phyloP scores from a whole-genome alignment of 768 basidiomycete genomes.

The Pholiota molesta region DNA sequence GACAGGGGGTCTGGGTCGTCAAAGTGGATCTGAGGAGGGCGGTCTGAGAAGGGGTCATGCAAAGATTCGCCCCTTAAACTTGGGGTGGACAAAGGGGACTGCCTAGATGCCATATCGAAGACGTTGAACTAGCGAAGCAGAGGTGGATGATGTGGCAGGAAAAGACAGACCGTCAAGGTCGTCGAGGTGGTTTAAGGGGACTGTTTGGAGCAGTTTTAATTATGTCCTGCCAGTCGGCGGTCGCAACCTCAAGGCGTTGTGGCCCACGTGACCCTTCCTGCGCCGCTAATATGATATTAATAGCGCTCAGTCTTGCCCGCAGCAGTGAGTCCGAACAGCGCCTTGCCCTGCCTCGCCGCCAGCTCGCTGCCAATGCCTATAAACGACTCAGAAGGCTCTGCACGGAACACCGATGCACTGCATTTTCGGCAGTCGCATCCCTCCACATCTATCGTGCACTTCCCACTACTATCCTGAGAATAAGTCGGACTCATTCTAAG shows the following conservation, averaged over 20 bases:
- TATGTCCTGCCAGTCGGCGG: slow-evolving; percentile 5
- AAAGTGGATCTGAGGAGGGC: slow-evolving; percentile 63
- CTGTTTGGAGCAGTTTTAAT: slow-evolving; percentile 7
- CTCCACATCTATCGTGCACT: no score
- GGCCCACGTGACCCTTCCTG: slow-evolving; percentile 14
- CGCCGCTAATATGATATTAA: background rate
- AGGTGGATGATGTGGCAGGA: slow-evolving; percentile 8
- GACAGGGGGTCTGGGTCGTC: slow-evolving; percentile 54
- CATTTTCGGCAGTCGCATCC: no score
- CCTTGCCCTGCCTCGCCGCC: background rate
- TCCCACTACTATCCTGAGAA: no score
- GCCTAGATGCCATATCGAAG: slow-evolving; percentile 40
- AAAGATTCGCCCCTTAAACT: slow-evolving; percentile 39
- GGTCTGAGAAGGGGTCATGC: slow-evolving; percentile 76
- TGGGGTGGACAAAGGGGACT: slow-evolving; percentile 38
- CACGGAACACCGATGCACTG: background rate
- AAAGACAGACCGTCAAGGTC: slow-evolving; percentile 11
- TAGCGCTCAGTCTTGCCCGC: no score
- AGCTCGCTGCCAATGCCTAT: background rate
- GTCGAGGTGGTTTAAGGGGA: slow-evolving; percentile 4
- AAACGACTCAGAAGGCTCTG: background rate
- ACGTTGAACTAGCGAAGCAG: slow-evolving; percentile 11
- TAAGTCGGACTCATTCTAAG: no score
- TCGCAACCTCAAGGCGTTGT: slow-evolving; percentile 20
- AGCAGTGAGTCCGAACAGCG: background rate